Evolutionary conservation across 2,329 filamentous ascomycete genomes (phyloP).

Genomic region (Neonectria hederae): DNA sequence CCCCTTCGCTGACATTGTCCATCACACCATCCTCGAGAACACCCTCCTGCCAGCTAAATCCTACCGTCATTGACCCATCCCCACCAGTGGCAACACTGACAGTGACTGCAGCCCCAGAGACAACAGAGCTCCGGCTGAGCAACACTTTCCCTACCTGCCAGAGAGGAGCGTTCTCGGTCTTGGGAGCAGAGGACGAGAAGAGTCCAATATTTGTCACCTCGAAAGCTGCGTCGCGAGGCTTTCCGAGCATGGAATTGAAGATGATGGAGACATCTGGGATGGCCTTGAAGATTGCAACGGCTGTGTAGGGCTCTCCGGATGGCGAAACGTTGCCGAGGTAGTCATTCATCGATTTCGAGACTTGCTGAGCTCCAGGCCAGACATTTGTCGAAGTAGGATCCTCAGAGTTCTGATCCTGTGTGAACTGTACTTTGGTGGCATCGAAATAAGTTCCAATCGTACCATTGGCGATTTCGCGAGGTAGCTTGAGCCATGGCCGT

Average conservation of each 20-base stretch:
- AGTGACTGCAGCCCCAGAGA: conserved; percentile 47
- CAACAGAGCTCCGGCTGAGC: conserved; percentile 51
- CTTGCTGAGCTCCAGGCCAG: conserved; percentile 10
- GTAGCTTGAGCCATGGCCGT: conserved; percentile 23
- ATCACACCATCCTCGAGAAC: conserved; percentile 22
- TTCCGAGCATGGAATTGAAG: conserved; percentile 50
- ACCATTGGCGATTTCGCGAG: conserved; percentile 9
- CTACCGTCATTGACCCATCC: conserved; percentile 53
- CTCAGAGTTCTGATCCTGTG: background rate
- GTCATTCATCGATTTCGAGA: background rate
- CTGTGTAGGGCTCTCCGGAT: conserved; percentile 28
- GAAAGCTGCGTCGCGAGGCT: conserved; percentile 48
- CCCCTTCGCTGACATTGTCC: background rate
- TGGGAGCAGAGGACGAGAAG: conserved; percentile 33
- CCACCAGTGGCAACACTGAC: conserved; percentile 54
- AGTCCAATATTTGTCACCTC: conserved; percentile 59
- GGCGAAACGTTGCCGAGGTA: conserved; percentile 26
- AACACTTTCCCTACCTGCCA: conserved; percentile 50
- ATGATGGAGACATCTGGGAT: conserved; percentile 51
- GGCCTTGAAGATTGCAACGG: conserved; percentile 49
- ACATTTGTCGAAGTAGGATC: background rate
- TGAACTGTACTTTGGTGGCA: conserved; percentile 20
- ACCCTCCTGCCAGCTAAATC: conserved; percentile 52
- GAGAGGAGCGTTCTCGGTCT: conserved; percentile 23
- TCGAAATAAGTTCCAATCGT: conserved; percentile 29